phyloP scores from a whole-genome alignment of 441 rosid genomes.

The Monsonia emarginata region DNA sequence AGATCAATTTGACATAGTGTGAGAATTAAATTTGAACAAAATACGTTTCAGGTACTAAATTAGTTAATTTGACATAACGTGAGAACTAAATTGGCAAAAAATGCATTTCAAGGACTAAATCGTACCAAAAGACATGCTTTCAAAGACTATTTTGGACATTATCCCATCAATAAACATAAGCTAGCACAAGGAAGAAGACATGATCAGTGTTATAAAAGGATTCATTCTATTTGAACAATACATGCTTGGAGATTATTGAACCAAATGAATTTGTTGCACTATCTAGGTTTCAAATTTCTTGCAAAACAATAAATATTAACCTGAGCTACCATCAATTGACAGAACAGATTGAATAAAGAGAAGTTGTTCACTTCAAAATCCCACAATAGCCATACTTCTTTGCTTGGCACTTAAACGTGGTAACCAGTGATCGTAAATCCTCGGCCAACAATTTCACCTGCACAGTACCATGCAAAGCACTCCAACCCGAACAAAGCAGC shows the following conservation, averaged over 20 bases:
- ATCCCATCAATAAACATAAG: no score
- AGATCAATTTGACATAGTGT: no score
- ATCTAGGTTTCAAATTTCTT: neutral
- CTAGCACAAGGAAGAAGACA: no score
- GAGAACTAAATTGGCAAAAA: no score
- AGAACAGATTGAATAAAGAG: neutral
- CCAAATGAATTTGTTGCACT: neutral
- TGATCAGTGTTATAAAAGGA: no score
- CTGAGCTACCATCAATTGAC: neutral
- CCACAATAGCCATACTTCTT: neutral
- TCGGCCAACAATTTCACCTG: neutral
- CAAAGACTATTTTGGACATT: no score
- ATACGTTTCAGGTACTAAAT: no score
- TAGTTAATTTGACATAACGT: no score
- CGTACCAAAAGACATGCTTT: no score
- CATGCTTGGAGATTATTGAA: neutral
- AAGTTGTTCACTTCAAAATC: neutral
- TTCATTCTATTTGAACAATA: no score
- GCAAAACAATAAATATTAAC: neutral
- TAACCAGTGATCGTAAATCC: neutral
- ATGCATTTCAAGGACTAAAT: no score
- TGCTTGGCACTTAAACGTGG: neutral
- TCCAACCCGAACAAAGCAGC: neutral
- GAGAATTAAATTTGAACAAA: no score
- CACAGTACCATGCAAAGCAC: constrained; percentile 1